These are phyloP conservation scores for Parathielavia hyrcaniae DNA, from an alignment of 495 filamentous ascomycete genomes.

Conservation along the genomic window DNA sequence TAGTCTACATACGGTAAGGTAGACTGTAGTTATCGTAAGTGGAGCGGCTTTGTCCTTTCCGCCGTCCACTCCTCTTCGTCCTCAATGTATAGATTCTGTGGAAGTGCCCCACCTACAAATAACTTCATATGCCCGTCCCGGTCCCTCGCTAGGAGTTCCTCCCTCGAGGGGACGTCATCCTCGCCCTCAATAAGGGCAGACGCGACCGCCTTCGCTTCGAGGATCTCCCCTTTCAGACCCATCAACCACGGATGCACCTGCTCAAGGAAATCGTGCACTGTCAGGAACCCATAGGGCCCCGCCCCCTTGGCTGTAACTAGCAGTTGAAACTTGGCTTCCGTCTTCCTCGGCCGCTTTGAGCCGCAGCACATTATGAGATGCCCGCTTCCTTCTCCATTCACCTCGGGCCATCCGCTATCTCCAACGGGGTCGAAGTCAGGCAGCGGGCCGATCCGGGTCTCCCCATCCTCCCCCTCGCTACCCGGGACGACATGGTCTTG, in stretches of 20 bases:
- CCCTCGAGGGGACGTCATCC: background rate
- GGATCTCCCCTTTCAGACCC: background rate
- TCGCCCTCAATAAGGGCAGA: background rate
- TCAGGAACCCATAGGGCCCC: slow-evolving; percentile 1
- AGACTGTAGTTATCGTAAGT: background rate
- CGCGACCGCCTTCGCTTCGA: background rate
- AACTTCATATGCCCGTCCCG: background rate
- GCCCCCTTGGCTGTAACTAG: background rate
- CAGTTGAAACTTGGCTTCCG: background rate
- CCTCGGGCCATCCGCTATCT: background rate
- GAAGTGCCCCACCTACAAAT: background rate
- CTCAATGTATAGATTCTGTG: background rate
- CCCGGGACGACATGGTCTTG: background rate
- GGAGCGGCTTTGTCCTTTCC: background rate
- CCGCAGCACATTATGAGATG: background rate
- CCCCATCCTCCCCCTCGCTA: background rate
- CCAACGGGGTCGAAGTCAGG: background rate
- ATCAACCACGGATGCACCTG: slow-evolving; percentile 2
- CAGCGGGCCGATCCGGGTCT: background rate
- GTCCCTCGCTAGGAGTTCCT: background rate
- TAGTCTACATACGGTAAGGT: too few species aligned
- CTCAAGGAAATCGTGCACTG: slow-evolving; percentile 1
- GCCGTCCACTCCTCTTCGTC: background rate
- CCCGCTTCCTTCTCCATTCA: background rate
- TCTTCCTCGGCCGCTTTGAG: background rate